Percentiles rank a stretch among this genome's conserved stretches.
Conservation (phyloP, 2,329 filamentous ascomycete genomes). For the Diaporthe longicolla region DNA sequence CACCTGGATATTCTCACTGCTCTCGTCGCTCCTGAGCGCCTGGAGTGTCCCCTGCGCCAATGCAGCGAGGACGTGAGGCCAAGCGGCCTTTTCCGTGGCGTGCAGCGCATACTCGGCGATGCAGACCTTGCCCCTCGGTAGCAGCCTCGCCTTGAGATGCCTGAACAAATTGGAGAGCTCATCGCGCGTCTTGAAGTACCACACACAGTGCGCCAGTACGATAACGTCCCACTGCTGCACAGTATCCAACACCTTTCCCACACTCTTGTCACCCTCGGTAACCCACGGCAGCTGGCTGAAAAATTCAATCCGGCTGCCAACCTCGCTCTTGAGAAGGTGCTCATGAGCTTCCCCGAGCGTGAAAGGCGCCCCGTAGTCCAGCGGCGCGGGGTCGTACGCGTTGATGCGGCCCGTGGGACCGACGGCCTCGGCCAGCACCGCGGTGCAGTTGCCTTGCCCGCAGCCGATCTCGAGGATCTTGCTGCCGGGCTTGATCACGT, state of each 20-base stretch:
- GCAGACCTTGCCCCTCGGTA: slow-evolving; percentile 50
- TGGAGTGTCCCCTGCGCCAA: slow-evolving; percentile 61
- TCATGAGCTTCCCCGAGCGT: slow-evolving; percentile 64
- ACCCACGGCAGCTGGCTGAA: slow-evolving; percentile 54
- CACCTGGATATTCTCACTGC: slow-evolving; percentile 62
- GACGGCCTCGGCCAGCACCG: slow-evolving; percentile 64
- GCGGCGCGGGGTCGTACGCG: slow-evolving; percentile 66
- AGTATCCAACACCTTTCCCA: slow-evolving; percentile 34
- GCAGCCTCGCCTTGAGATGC: slow-evolving; percentile 51
- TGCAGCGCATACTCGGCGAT: slow-evolving; percentile 63
- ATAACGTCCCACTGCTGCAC: slow-evolving; percentile 57
- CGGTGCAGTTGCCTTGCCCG: slow-evolving; percentile 71
- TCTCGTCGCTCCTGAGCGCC: slow-evolving; percentile 52
- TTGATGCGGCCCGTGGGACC: slow-evolving; percentile 60
- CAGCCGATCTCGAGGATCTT: slow-evolving; percentile 71
- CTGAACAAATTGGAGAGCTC: slow-evolving; percentile 55
- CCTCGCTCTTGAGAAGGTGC: slow-evolving; percentile 55
- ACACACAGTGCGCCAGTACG: slow-evolving; percentile 66
- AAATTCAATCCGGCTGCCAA: slow-evolving; percentile 61
- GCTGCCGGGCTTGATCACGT: slow-evolving; percentile 52
- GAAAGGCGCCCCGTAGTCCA: slow-evolving; percentile 65
- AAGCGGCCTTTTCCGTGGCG: slow-evolving; percentile 54
- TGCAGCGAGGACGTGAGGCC: slow-evolving; percentile 67
- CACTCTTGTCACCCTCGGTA: slow-evolving; percentile 49
- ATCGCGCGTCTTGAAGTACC: slow-evolving; percentile 63